Conservation (phyloP, 805 yeast genomes). For the Starmerella geochares region DNA sequence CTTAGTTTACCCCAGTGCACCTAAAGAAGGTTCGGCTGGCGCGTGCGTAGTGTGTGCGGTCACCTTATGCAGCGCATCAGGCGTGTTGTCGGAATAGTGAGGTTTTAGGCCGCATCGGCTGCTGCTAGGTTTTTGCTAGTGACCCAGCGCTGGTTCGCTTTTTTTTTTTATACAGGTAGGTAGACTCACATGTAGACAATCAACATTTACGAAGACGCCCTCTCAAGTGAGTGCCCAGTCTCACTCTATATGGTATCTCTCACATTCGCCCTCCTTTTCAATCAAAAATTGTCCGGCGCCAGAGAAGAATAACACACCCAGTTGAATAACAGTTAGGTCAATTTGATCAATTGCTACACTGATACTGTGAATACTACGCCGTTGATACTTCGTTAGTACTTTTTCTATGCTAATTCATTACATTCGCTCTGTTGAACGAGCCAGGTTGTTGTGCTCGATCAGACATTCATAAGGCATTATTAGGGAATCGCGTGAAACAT, state of each 20-base stretch:
- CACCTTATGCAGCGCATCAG: no score
- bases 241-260: no score
- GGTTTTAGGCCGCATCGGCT: background rate
- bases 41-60: no score
- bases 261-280: no score
- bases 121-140: no score
- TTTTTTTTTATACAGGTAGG: background rate
- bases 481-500: conserved; percentile 3
- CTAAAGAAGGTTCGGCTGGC: background rate
- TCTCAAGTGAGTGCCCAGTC: background rate
- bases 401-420: background rate
- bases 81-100: background rate
- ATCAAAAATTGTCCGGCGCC: no score
- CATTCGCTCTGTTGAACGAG: background rate
- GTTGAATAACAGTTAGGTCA: no score
- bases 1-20: background rate
- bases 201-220: background rate
- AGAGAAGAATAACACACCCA: no score
- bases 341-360: no score
- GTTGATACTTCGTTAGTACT: background rate
- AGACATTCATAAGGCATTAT: background rate
- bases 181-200: background rate
- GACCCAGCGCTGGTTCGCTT: conserved; percentile 9
- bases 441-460: background rate
- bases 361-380: no score